These are phyloP conservation scores for Larix sibirica DNA, from an alignment of 83 land plant species.

Conservation along the genomic window DNA sequence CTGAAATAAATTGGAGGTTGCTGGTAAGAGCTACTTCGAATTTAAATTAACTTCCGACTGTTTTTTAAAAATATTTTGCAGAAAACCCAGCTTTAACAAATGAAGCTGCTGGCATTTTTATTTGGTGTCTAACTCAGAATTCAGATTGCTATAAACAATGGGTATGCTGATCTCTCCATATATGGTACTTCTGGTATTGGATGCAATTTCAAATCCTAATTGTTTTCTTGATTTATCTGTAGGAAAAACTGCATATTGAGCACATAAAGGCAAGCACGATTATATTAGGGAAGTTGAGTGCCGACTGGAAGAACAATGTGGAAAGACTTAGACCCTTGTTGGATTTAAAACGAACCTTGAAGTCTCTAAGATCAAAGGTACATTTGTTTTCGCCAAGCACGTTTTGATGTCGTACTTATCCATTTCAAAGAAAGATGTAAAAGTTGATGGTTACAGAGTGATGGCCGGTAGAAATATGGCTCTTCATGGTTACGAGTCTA, in stretches of 20 bases:
- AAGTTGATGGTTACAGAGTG: neutral
- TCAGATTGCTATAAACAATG: slow-evolving; percentile 88
- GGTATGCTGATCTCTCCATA: slow-evolving; percentile 41
- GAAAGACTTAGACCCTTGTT: slow-evolving; percentile 30
- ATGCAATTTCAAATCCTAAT: neutral
- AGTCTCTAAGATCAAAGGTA: slow-evolving; percentile 47
- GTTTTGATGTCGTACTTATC: neutral
- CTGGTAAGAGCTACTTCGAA: neutral
- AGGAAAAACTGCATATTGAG: slow-evolving; percentile 56
- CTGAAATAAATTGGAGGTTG: neutral
- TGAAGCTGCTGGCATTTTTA: slow-evolving; percentile 65
- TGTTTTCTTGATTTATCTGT: neutral
- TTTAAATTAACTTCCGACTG: no score
- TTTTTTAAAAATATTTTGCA: slow-evolving; percentile 22
- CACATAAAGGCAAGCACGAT: slow-evolving; percentile 54
- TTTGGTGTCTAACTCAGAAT: slow-evolving; percentile 83
- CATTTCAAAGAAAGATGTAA: neutral
- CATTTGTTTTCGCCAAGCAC: neutral
- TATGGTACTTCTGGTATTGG: slow-evolving; percentile 1
- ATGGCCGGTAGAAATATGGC: neutral
- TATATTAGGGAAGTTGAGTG: slow-evolving; percentile 39
- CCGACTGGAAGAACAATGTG: slow-evolving; percentile 46
- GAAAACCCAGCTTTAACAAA: slow-evolving; percentile 49
- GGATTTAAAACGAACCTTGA: slow-evolving; percentile 40
- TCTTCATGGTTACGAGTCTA: no score